Conservation (phyloP, 164 flowering plant species). For the Umbellularia californica region DNA sequence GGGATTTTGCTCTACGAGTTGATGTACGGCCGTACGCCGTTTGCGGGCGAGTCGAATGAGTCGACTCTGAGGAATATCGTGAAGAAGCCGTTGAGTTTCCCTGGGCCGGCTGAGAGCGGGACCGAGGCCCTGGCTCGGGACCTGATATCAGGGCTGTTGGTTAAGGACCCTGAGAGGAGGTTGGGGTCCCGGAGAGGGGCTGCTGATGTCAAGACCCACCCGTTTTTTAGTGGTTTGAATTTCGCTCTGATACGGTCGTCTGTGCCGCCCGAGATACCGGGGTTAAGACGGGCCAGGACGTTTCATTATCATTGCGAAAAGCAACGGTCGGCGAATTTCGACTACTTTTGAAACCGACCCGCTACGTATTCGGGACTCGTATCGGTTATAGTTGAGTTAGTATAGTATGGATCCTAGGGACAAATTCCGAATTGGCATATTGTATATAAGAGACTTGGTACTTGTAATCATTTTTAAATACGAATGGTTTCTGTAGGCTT, state of each 20-base stretch:
- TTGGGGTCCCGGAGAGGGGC: constrained; percentile 76
- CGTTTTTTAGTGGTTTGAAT: constrained; percentile 67
- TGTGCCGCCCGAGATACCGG: constrained; percentile 62
- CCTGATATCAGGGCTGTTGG: constrained; percentile 49
- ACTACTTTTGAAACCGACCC: constrained; percentile 4
- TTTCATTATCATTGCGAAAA: neutral
- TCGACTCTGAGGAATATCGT: constrained; percentile 59
- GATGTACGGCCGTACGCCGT: constrained; percentile 81
- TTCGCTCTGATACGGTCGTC: constrained; percentile 67
- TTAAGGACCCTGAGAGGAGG: constrained; percentile 59
- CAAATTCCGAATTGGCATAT: neutral
- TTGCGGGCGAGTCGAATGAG: constrained; percentile 53
- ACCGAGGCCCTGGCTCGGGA: constrained; percentile 49
- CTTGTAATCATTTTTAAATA: neutral
- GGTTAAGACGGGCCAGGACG: constrained; percentile 22
- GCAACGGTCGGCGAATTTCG: constrained; percentile 9
- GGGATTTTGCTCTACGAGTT: constrained; percentile 86
- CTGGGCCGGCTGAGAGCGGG: constrained; percentile 22
- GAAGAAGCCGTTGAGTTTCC: constrained; percentile 48
- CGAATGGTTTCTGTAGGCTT: neutral
- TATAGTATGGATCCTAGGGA: neutral
- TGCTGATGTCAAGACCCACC: constrained; percentile 74
- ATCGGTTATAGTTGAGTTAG: neutral
- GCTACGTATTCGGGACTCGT: neutral
- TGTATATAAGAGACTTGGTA: neutral